Evolutionary conservation across 805 yeast species (phyloP).

Genomic region (Lipomyces lipofer): DNA sequence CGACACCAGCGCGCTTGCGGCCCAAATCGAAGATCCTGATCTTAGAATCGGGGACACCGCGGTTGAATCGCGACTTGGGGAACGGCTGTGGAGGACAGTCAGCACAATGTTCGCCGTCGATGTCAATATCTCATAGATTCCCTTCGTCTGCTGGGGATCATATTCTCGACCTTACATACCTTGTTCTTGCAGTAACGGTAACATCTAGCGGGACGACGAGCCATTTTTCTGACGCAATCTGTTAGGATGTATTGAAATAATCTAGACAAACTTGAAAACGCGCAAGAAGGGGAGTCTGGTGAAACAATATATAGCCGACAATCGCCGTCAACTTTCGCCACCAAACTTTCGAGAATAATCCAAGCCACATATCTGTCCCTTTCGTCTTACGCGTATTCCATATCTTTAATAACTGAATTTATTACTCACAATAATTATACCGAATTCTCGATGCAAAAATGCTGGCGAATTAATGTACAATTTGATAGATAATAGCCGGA

Average conservation of each 20-base stretch:
- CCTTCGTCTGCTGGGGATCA: too few species aligned
- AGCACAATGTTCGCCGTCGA: too few species aligned
- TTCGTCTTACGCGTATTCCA: background rate
- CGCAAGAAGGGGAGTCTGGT: background rate
- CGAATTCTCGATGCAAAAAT: too few species aligned
- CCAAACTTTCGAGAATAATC: background rate
- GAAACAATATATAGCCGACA: background rate
- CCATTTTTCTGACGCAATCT: conserved; percentile 67
- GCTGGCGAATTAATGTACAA: background rate
- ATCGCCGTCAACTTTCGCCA: background rate
- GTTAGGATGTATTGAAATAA: background rate
- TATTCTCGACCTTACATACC: conserved; percentile 9
- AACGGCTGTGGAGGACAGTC: conserved; percentile 69
- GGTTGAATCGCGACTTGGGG: conserved; percentile 99
- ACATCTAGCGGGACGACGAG: conserved; percentile 99
- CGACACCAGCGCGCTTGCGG: conserved; percentile 99
- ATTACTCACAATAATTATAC: background rate
- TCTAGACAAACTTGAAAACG: background rate
- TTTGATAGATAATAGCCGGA: background rate
- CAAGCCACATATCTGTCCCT: background rate
- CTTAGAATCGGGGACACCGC: conserved; percentile 99
- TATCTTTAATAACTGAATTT: background rate
- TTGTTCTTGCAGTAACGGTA: conserved; percentile 99
- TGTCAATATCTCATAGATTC: too few species aligned
- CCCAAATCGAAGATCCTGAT: conserved; percentile 99